Conservation (phyloP, 768 basidiomycete genomes). For the Suillus variegatus region DNA sequence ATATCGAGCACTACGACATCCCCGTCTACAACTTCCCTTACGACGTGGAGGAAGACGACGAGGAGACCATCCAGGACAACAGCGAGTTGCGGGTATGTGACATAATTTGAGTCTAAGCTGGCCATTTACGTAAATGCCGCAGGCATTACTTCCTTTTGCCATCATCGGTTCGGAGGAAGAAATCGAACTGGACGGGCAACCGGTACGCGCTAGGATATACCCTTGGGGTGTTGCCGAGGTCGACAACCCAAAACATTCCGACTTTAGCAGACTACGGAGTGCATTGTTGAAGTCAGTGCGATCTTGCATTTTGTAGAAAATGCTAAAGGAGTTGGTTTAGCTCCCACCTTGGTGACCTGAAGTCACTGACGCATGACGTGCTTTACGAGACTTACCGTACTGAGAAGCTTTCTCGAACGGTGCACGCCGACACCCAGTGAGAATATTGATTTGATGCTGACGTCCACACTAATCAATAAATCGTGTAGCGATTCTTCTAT, state of each 20-base stretch:
- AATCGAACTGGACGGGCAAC: conserved; percentile 89
- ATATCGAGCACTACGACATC: conserved; percentile 97
- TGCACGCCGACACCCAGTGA: conserved; percentile 77
- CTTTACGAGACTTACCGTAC: conserved; percentile 97
- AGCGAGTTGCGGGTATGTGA: conserved; percentile 81
- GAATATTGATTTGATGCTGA: conserved; percentile 15
- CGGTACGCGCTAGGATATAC: conserved; percentile 91
- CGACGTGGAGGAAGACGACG: conserved; percentile 98
- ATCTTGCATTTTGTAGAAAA: neutral
- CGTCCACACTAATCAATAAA: conserved; percentile 25
- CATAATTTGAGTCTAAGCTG: conserved; percentile 4
- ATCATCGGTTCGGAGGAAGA: conserved; percentile 98
- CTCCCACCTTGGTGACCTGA: conserved; percentile 93
- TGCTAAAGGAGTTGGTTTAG: conserved; percentile 37
- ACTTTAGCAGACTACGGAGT: conserved; percentile 90
- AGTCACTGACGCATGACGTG: conserved; percentile 91
- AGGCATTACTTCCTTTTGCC: conserved; percentile 94
- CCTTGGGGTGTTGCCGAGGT: conserved; percentile 99
- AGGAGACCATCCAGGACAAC: conserved; percentile 97
- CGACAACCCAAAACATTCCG: conserved; percentile 99
- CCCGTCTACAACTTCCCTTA: conserved; percentile 99
- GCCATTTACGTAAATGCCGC: conserved; percentile 11
- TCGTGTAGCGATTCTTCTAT: conserved; percentile 77
- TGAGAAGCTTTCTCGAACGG: conserved; percentile 92
- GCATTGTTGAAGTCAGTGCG: conserved; percentile 80